These are phyloP conservation scores for Brassica carinata DNA, from an alignment of 345 rosid species.

Conservation along the genomic window DNA sequence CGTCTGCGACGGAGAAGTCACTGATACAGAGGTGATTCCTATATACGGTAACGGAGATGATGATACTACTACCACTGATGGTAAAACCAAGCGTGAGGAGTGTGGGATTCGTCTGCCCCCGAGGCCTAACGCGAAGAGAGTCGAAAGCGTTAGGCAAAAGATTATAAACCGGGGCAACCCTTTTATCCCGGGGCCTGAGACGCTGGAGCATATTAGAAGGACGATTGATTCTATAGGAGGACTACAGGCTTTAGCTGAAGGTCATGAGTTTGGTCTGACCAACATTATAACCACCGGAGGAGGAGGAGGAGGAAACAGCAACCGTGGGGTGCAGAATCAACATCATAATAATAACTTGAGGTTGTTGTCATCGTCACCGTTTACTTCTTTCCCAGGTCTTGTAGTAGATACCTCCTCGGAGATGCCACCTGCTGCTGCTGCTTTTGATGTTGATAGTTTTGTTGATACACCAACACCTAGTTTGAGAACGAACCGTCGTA, in stretches of 20 bases:
- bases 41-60: slow-evolving; percentile 55
- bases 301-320: slow-evolving; percentile 23
- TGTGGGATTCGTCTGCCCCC: slow-evolving; percentile 50
- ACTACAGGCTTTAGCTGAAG: slow-evolving; percentile 35
- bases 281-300: slow-evolving; percentile 33
- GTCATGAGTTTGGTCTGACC: slow-evolving; percentile 31
- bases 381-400: slow-evolving; percentile 44
- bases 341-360: slow-evolving; percentile 34
- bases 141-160: slow-evolving; percentile 57
- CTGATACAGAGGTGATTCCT: slow-evolving; percentile 53
- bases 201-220: slow-evolving; percentile 44
- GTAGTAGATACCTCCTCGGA: slow-evolving; percentile 48
- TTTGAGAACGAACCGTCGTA: slow-evolving; percentile 38
- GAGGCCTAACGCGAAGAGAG: slow-evolving; percentile 57
- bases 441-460: slow-evolving; percentile 43
- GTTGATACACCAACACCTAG: slow-evolving; percentile 31
- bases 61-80: neutral
- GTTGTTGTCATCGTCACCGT: slow-evolving; percentile 26
- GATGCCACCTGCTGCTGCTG: slow-evolving; percentile 15
- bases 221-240: slow-evolving; percentile 44
- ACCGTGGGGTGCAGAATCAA: slow-evolving; percentile 3
- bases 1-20: slow-evolving; percentile 54
- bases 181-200: slow-evolving; percentile 41
- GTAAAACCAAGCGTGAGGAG: slow-evolving; percentile 37
- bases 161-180: slow-evolving; percentile 37